Evolutionary conservation across 2,329 filamentous ascomycete genomes (phyloP).

Genomic region (Dactylonectria macrodidyma): DNA sequence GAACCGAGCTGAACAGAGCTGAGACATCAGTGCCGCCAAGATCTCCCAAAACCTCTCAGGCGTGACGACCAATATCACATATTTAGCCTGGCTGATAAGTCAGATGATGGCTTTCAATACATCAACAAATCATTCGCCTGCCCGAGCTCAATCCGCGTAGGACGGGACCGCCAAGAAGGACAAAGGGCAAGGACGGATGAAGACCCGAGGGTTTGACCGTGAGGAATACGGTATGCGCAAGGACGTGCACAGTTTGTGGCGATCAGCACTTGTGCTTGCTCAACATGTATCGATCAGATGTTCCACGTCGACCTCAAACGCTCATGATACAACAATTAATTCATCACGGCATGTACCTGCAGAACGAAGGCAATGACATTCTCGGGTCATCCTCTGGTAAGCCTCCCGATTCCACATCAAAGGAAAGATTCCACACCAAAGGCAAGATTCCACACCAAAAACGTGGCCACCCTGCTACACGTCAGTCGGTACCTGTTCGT

Average conservation of each 20-base stretch:
- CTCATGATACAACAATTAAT: conserved; percentile 26
- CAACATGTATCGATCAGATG: conserved; percentile 13
- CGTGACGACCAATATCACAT: conserved; percentile 5
- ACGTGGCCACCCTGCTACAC: not conserved
- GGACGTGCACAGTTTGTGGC: conserved; percentile 16
- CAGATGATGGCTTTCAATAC: not conserved
- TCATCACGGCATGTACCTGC: conserved; percentile 10
- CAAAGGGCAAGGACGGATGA: not conserved
- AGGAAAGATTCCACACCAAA: not conserved
- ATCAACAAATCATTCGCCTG: not conserved
- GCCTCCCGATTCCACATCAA: conserved; percentile 19
- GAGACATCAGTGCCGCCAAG: conserved; percentile 15
- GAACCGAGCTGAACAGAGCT: conserved; percentile 15
- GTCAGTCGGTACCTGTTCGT: not conserved
- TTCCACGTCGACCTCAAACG: conserved; percentile 23
- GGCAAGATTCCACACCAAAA: conserved; percentile 1
- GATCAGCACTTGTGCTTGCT: not conserved
- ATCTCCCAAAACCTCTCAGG: not conserved
- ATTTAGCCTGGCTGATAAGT: not conserved
- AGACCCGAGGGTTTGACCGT: conserved; percentile 11
- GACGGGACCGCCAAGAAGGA: not conserved
- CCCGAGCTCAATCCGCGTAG: not conserved
- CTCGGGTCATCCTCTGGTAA: not conserved
- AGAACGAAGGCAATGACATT: conserved; percentile 3
- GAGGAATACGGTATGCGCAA: not conserved